Evolutionary conservation across 179 eudicot genomes (phyloP).

Genomic region (Sideroxylon spinosum): DNA sequence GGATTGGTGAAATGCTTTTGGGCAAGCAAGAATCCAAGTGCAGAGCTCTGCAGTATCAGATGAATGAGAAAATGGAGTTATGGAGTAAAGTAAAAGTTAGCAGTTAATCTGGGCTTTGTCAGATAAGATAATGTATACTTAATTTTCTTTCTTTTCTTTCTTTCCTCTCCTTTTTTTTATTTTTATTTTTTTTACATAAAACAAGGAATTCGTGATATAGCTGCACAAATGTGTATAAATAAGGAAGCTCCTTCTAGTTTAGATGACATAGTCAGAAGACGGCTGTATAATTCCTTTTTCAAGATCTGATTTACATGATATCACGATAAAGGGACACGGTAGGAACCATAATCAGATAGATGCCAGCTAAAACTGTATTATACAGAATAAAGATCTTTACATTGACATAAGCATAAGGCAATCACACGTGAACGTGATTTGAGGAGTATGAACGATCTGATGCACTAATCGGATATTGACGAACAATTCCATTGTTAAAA

Average conservation of each 20-base stretch:
- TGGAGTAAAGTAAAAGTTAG: background rate
- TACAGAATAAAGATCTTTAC: background rate
- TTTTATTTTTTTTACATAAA: no score
- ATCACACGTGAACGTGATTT: background rate
- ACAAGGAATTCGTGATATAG: no score
- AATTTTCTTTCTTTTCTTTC: no score
- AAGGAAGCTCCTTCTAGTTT: background rate
- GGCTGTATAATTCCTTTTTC: background rate
- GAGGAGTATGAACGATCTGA: background rate
- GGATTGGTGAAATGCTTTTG: slow-evolving; percentile 97
- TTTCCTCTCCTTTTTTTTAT: no score
- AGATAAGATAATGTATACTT: background rate
- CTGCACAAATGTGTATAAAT: background rate
- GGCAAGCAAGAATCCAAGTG: slow-evolving; percentile 92
- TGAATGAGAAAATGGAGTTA: background rate
- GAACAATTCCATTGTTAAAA: background rate
- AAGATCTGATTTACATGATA: background rate
- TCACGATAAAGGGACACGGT: background rate
- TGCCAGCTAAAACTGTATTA: background rate
- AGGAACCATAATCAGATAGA: background rate
- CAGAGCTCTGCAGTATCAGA: slow-evolving; percentile 64
- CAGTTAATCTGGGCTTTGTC: background rate
- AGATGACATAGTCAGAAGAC: background rate
- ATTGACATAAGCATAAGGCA: background rate
- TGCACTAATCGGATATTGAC: background rate